Percentiles rank a stretch among this genome's conserved stretches.
Conservation (phyloP, 306 rosid species). For the Geum urbanum region DNA sequence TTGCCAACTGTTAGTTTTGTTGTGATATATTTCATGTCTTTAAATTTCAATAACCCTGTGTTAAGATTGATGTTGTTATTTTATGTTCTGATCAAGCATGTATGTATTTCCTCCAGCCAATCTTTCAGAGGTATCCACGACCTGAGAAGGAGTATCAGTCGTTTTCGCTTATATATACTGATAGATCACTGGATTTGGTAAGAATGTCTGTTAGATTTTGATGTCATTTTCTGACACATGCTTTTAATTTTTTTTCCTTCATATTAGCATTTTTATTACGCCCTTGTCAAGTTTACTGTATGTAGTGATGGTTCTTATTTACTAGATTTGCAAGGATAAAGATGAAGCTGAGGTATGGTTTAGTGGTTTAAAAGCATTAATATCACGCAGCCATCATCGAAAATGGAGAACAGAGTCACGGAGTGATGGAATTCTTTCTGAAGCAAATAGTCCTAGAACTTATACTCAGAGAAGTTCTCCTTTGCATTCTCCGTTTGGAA, state of each 20-base stretch:
- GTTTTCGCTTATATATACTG: slow-evolving; percentile 93
- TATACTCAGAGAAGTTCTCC: slow-evolving; percentile 96
- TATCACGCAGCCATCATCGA: slow-evolving; percentile 74
- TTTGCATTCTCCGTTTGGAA: slow-evolving; percentile 83
- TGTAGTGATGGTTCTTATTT: slow-evolving; percentile 28
- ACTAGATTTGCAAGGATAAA: slow-evolving; percentile 98
- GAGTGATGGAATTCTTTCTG: slow-evolving; percentile 95
- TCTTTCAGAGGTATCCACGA: slow-evolving; percentile 96
- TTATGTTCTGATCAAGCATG: slow-evolving; percentile 41
- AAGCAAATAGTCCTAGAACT: slow-evolving; percentile 95
- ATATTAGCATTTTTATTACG: neutral
- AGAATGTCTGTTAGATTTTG: slow-evolving; percentile 11
- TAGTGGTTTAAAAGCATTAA: slow-evolving; percentile 93
- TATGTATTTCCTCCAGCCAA: slow-evolving; percentile 63
- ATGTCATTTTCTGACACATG: too few relatives aligned
- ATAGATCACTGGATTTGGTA: slow-evolving; percentile 94
- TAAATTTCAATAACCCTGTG: neutral
- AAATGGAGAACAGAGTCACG: slow-evolving; percentile 98
- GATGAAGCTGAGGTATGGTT: slow-evolving; percentile 99
- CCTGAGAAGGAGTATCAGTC: slow-evolving; percentile 99
- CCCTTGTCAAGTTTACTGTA: slow-evolving; percentile 23
- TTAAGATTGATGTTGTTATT: slow-evolving; percentile 18
- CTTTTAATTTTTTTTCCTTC: neutral
- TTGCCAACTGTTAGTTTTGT: neutral
- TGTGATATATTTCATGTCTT: slow-evolving; percentile 13